Conservation (phyloP, 176 grass and related monocot genomes). For the Aechmea fasciata region DNA sequence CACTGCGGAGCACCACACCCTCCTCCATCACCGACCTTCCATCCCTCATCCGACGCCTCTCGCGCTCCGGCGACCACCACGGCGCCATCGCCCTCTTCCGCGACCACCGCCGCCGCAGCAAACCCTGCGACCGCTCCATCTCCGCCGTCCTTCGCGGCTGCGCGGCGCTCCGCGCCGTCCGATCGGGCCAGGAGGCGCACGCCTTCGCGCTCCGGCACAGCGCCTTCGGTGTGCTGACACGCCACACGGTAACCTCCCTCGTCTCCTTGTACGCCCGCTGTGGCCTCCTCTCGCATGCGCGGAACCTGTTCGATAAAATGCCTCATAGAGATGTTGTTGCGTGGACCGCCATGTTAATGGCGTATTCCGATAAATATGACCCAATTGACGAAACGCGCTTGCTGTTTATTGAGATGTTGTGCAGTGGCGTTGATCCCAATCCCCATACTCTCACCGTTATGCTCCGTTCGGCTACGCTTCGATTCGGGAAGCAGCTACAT, state of each 20-base stretch:
- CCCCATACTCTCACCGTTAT: slow-evolving; percentile 24
- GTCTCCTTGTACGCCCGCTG: slow-evolving; percentile 27
- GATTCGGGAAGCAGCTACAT: slow-evolving; percentile 33
- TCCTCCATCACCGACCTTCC: slow-evolving; percentile 2
- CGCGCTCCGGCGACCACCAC: slow-evolving; percentile 3
- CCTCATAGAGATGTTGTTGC: slow-evolving; percentile 30
- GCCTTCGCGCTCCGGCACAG: slow-evolving; percentile 25
- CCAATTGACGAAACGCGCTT: background rate
- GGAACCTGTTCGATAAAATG: slow-evolving; percentile 38
- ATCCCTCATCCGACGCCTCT: slow-evolving; percentile 13
- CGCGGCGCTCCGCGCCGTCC: slow-evolving; percentile 15
- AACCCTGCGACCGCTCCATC: slow-evolving; percentile 10
- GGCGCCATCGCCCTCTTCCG: slow-evolving; percentile 23
- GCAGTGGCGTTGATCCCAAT: slow-evolving; percentile 15
- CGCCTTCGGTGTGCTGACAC: background rate
- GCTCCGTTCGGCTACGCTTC: slow-evolving; percentile 10
- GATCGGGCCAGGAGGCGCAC: slow-evolving; percentile 30
- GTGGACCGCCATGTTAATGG: slow-evolving; percentile 33
- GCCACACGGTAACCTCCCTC: slow-evolving; percentile 13
- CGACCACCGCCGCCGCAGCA: background rate
- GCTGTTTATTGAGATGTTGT: slow-evolving; percentile 28
- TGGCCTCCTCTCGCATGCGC: slow-evolving; percentile 3
- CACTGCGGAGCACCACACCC: background rate
- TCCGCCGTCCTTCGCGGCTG: slow-evolving; percentile 22
- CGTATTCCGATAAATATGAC: slow-evolving; percentile 23